Base-by-base conservation (phyloP, 495 filamentous ascomycete species). In the Extremus antarcticus region DNA sequence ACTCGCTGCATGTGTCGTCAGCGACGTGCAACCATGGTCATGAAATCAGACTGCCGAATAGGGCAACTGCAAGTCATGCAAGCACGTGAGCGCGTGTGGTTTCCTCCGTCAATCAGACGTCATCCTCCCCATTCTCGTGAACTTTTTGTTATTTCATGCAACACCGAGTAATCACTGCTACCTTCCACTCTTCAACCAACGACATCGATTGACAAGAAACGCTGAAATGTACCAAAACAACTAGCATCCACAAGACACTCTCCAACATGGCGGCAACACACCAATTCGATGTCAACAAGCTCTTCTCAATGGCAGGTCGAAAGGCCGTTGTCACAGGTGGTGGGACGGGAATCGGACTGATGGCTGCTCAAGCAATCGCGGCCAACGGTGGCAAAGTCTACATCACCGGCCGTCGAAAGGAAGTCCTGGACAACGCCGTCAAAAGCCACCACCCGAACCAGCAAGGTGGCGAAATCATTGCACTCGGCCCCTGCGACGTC, bases 311-410 rank as follows among this genome's bases (percentile, higher is more conserved):
- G 41, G 76, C 79, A 56, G 80, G 74, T 54, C 76, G 77, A 61
- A 80, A 85, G 19, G 81, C 79, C 50, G 73, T 86, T 4, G 71
- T 83, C 1, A 82, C 79, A n/a, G 80, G 78, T 56, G 65, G 65
- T 16, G 67, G 41, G 15, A 54, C 60, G 22, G 70, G 70, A 22
- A 73, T 73, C 49, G 71, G 71, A 13, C 59, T 73, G 47, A 73
- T 73, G 71, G 62, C 70, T 24, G 60, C 68, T 29, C 71, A 73
- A 50, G 68, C 66, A 1, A 54, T 73, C 2, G 68, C 71, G 32
- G 69, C 70, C 17, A 73, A 73, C 62, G 71, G 70, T 21, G 71
- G 70, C 2, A 71, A 67, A 48, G 68, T 72, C 21, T 73, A 72
- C 59, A 73, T 71, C 54, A 65, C 62, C 13, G 67, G 70, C 43